Conservation (phyloP, 257 asterid species). For the Solanum etuberosum region DNA sequence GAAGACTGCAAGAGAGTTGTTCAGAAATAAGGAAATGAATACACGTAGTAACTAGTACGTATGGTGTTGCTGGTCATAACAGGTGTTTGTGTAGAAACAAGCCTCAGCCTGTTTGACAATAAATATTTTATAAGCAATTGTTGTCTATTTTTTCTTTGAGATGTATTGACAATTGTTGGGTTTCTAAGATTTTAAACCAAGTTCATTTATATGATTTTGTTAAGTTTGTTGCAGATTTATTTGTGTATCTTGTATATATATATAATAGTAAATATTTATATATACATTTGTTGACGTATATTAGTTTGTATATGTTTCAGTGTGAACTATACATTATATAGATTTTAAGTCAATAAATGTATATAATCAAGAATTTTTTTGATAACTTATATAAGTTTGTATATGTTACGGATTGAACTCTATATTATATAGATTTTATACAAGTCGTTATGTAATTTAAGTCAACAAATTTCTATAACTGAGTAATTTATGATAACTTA, state of each 20-base stretch:
- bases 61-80: not conserved
- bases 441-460: not conserved
- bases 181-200: not conserved
- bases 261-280: too few species aligned
- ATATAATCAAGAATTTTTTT: too few species aligned
- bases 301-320: too few species aligned
- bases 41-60: not conserved
- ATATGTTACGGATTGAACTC: not conserved
- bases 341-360: not conserved
- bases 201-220: not conserved
- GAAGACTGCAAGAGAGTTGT: too few species aligned
- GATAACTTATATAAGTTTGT: too few species aligned
- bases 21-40: too few species aligned
- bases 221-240: not conserved
- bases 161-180: not conserved
- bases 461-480: not conserved
- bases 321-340: too few species aligned
- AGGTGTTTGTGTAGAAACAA: not conserved
- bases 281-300: too few species aligned
- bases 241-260: not conserved
- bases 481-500: not conserved
- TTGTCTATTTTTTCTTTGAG: not conserved
- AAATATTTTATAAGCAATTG: too few species aligned
- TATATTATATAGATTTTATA: too few species aligned
- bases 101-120: not conserved